Conservation (phyloP, 2,329 filamentous ascomycete genomes). For the Hypoxylon rubiginosum region DNA sequence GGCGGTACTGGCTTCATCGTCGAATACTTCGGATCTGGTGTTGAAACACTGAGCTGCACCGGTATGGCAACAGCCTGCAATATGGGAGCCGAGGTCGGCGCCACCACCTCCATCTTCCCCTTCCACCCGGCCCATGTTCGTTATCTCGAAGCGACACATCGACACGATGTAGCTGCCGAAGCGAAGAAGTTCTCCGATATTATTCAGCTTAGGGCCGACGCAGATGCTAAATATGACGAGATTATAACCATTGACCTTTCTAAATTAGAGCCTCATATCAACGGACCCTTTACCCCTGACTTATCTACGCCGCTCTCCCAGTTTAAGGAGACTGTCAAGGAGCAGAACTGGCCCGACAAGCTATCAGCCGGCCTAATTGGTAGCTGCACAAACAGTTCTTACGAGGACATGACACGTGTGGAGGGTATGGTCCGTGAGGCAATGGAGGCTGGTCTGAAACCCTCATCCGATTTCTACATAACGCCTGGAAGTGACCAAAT, state of each 20-base stretch:
- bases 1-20: slow-evolving; percentile 96
- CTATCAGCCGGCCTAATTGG: slow-evolving; percentile 95
- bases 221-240: slow-evolving; percentile 88
- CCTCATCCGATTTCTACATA: slow-evolving; percentile 92
- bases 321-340: slow-evolving; percentile 86
- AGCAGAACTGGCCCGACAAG: slow-evolving; percentile 90
- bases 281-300: slow-evolving; percentile 96
- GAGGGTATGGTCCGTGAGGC: slow-evolving; percentile 95
- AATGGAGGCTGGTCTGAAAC: slow-evolving; percentile 87
- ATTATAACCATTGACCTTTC: slow-evolving; percentile 92
- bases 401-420: slow-evolving; percentile 97
- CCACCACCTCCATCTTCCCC: slow-evolving; percentile 96
- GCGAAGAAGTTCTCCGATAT: slow-evolving; percentile 66
- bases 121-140: slow-evolving; percentile 86
- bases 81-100: slow-evolving; percentile 92
- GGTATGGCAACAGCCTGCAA: slow-evolving; percentile 94
- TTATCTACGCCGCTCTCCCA: slow-evolving; percentile 91
- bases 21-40: slow-evolving; percentile 92
- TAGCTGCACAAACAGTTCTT: slow-evolving; percentile 98
- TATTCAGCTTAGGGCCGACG: slow-evolving; percentile 80
- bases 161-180: slow-evolving; percentile 77
- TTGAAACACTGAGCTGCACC: slow-evolving; percentile 89
- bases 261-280: slow-evolving; percentile 93
- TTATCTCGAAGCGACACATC: slow-evolving; percentile 88
- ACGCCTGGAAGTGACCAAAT: slow-evolving; percentile 98